Base-by-base conservation (phyloP, 2,329 filamentous ascomycete genomes). In the Aureobasidium vineae region DNA sequence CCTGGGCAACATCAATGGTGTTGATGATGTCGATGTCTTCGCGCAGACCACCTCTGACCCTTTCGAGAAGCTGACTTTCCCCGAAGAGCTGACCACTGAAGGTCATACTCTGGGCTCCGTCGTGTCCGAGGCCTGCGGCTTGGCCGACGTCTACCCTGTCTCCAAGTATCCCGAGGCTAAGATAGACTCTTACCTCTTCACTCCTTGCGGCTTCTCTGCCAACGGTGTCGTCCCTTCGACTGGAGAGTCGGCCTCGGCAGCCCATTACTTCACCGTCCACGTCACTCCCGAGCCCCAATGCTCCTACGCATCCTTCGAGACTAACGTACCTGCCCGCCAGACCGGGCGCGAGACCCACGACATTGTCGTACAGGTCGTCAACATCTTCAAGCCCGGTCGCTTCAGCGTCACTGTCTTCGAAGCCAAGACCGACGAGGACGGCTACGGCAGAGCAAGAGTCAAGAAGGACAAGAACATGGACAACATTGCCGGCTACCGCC, bases 361-460 rank as follows among this genome's bases (percentile, higher is more conserved):
- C 70, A 89, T 98, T 68, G 90, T 99, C 69, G 88, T 97, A 77
- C 92, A 97, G 71, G 95, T 98, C 1, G 92, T 98, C 52, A 85
- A 87, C 70, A 99, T 99, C 75, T 99, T 99, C 86, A 92, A 92
- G 76, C 95, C 95, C 0, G 94, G 94, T n/a, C 90, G 94, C 64
- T 99, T 99, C 84, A 97, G 90, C 73, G 91, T 99, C 66, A 99
- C 95, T 0, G 83, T 98, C 19, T 99, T 99, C 73, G 94, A 99
- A 80, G 90, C 92, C 65, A 97, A 96, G 82, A 79, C 82, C 23
- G 77, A 75, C 49, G 74, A 79, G 19, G 80, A 82, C 53, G 80
- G 72, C 28, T 73, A 70, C 23, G 71, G 71, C 47, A 64, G 53
- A 28, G 67, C 66, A 26, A 70, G 75, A 74, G 79, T 70, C 72